Evolutionary conservation across 2,329 filamentous ascomycete genomes (phyloP).

Genomic region (Alternaria burnsii): DNA sequence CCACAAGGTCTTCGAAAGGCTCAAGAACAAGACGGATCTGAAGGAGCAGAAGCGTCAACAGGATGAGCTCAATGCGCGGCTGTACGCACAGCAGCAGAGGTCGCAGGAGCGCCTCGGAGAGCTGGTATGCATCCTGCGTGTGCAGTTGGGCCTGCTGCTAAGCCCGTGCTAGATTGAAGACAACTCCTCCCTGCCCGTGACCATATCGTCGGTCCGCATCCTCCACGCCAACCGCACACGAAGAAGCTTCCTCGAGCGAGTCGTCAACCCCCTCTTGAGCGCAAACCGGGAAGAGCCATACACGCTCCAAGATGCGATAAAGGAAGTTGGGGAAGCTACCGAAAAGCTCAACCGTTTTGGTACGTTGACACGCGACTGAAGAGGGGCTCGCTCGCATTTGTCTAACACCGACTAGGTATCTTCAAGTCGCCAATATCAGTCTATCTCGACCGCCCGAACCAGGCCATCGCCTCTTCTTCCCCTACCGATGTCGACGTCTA

Average conservation of each 20-base stretch:
- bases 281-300: slow-evolving; percentile 72
- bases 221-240: slow-evolving; percentile 87
- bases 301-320: slow-evolving; percentile 78
- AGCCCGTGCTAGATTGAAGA: slow-evolving; percentile 68
- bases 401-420: slow-evolving; percentile 69
- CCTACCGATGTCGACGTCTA: slow-evolving; percentile 83
- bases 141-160: slow-evolving; percentile 13
- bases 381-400: neutral
- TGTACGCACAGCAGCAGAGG: slow-evolving; percentile 66
- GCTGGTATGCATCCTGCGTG: slow-evolving; percentile 62
- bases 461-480: slow-evolving; percentile 72
- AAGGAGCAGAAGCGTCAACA: slow-evolving; percentile 67
- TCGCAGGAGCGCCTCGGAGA: slow-evolving; percentile 70
- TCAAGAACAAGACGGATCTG: slow-evolving; percentile 66
- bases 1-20: slow-evolving; percentile 65
- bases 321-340: slow-evolving; percentile 73
- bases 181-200: slow-evolving; percentile 87
- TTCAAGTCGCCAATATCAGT: slow-evolving; percentile 85
- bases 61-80: slow-evolving; percentile 66
- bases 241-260: slow-evolving; percentile 78
- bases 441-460: slow-evolving; percentile 79
- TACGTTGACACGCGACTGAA: slow-evolving; percentile 53
- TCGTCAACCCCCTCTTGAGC: slow-evolving; percentile 80
- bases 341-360: slow-evolving; percentile 82
- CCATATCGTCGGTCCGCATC: slow-evolving; percentile 84